Conservation (phyloP, 352 stramenopile species). For the Blastocystis sp. region DNA sequence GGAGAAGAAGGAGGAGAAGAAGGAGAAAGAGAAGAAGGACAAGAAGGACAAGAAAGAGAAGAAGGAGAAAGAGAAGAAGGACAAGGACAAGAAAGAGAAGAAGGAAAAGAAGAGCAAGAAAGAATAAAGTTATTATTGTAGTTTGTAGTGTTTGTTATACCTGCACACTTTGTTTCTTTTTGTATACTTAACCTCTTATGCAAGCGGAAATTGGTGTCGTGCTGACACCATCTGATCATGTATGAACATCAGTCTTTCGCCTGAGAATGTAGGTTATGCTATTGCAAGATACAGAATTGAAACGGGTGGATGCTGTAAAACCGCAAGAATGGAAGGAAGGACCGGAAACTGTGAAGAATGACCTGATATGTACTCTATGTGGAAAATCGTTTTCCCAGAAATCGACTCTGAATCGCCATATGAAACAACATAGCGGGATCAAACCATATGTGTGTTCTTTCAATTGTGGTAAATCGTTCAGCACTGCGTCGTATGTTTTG, state of each 20-base stretch:
- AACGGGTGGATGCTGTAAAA: background rate
- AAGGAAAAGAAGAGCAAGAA: constrained; percentile 44
- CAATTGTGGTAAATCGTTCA: constrained; percentile 46
- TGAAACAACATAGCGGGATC: constrained; percentile 29
- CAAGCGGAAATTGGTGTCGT: background rate
- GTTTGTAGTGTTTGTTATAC: background rate
- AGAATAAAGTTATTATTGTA: background rate
- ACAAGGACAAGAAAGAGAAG: constrained; percentile 41
- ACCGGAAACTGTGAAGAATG: background rate
- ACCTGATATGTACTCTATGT: background rate
- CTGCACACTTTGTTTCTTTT: background rate
- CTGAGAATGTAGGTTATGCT: background rate
- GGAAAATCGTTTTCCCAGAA: constrained; percentile 15
- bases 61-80: constrained; percentile 10
- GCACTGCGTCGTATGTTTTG: background rate
- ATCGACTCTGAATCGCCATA: constrained; percentile 11
- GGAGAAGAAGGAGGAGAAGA: constrained; percentile 69
- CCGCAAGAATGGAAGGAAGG: background rate
- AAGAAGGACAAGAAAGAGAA: constrained; percentile 70
- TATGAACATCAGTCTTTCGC: background rate
- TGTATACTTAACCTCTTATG: background rate
- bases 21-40: constrained; percentile 72
- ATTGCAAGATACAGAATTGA: background rate
- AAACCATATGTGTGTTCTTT: constrained; percentile 40
- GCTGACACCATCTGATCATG: background rate